A percentile compares a stretch with the other conserved stretches of the same genome.
Conservation (phyloP, 1,284 basidiomycete genomes). For the Cryptococcus sp. region DNA sequence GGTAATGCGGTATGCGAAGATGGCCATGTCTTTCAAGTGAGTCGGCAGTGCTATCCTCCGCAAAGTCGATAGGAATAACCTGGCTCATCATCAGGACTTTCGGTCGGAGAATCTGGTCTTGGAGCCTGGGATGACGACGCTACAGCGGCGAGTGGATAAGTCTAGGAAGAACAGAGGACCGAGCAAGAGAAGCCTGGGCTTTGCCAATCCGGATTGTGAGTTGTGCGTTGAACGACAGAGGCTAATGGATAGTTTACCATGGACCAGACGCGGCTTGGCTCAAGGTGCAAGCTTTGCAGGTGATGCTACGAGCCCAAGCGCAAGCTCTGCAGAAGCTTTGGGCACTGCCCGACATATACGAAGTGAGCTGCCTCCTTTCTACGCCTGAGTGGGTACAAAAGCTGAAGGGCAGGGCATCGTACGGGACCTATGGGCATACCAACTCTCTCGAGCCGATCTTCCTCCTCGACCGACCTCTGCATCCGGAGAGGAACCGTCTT, state of each 20-base stretch:
- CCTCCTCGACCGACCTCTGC: slow-evolving; percentile 6
- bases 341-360: slow-evolving; percentile 69
- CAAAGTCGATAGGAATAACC: no score
- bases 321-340: slow-evolving; percentile 59
- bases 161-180: slow-evolving; percentile 11
- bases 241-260: slow-evolving; percentile 61
- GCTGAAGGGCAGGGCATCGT: slow-evolving; percentile 59
- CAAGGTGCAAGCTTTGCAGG: slow-evolving; percentile 74
- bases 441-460: slow-evolving; percentile 58
- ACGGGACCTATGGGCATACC: slow-evolving; percentile 72
- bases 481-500: no score
- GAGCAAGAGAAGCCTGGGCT: slow-evolving; percentile 21
- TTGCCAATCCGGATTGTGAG: slow-evolving; percentile 34
- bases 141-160: slow-evolving; percentile 28
- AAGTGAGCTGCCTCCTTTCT: slow-evolving; percentile 53
- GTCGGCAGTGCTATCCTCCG: slow-evolving; percentile 4
- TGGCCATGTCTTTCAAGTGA: slow-evolving; percentile 43
- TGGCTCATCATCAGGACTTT: no score
- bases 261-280: slow-evolving; percentile 67
- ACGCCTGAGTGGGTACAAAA: no score
- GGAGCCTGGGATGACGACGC: slow-evolving; percentile 25
- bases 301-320: slow-evolving; percentile 69
- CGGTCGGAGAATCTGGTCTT: slow-evolving; percentile 37
- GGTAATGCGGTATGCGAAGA: slow-evolving; percentile 44
- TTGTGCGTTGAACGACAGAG: background rate